phyloP scores from a whole-genome alignment of 2,329 filamentous ascomycete genomes.

The Diaporthe citrichinensis region DNA sequence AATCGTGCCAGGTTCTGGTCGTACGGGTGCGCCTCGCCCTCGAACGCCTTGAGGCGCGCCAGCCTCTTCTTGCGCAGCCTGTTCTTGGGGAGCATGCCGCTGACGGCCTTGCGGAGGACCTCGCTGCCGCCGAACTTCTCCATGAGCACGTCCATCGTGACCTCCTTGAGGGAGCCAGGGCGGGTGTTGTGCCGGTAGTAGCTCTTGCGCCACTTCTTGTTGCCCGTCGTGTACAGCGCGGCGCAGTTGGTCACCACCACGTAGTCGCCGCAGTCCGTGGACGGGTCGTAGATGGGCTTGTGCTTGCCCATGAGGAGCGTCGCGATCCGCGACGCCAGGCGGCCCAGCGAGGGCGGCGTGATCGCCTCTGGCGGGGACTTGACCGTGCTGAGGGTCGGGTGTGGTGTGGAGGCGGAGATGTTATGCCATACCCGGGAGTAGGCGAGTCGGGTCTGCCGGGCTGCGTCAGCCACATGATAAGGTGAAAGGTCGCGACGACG shows the following conservation, averaged over 20 bases:
- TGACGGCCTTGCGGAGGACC: conserved; percentile 90
- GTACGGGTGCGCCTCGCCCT: conserved; percentile 93
- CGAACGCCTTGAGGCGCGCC: conserved; percentile 93
- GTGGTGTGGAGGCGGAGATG: conserved; percentile 78
- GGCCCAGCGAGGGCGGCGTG: conserved; percentile 85
- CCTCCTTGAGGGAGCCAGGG: conserved; percentile 86
- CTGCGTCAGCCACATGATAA: conserved; percentile 16
- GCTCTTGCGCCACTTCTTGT: conserved; percentile 92
- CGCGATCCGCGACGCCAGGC: conserved; percentile 89
- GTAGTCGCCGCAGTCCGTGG: conserved; percentile 98
- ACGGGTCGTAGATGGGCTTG: conserved; percentile 98
- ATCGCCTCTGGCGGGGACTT: conserved; percentile 65
- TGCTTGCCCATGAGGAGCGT: conserved; percentile 96
- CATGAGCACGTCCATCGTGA: conserved; percentile 97
- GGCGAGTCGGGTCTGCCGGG: conserved; percentile 86
- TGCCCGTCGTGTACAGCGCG: conserved; percentile 88
- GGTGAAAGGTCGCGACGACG: conserved; percentile 13
- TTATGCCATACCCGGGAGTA: conserved; percentile 98
- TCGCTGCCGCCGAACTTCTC: conserved; percentile 94
- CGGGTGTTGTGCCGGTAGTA: conserved; percentile 97
- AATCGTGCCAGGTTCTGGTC: conserved; percentile 87
- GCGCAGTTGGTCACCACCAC: conserved; percentile 94
- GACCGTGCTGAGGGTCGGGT: conserved; percentile 69
- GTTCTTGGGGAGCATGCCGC: conserved; percentile 99
- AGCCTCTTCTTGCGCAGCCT: conserved; percentile 88